These are phyloP conservation scores for Trichoderma simmonsii DNA, from an alignment of 2,329 filamentous ascomycete genomes.

Conservation along the genomic window DNA sequence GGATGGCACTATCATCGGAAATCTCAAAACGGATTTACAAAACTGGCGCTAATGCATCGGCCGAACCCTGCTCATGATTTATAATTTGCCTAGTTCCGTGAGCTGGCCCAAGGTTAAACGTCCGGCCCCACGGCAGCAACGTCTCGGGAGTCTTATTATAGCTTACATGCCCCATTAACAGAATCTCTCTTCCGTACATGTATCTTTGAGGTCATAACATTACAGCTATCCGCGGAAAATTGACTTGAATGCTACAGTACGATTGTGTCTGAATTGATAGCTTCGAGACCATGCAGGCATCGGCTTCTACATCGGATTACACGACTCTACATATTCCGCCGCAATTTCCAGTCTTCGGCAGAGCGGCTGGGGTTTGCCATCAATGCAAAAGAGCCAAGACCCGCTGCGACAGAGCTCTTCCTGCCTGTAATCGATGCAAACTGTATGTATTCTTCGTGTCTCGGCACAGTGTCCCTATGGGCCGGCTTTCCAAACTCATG, in stretches of 20 bases:
- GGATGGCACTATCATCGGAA: background rate
- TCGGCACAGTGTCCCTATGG: background rate
- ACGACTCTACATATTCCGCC: background rate
- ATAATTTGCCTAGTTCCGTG: background rate
- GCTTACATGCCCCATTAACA: background rate
- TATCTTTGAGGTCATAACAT: background rate
- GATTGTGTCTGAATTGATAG: background rate
- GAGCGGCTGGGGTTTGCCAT: constrained; percentile 12
- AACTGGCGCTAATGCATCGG: constrained; percentile 10
- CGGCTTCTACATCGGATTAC: background rate
- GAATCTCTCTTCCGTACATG: background rate
- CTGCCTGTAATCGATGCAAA: background rate
- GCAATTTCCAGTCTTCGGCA: background rate
- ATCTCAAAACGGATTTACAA: constrained; percentile 7
- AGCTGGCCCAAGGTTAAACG: background rate
- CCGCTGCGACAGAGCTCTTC: constrained; percentile 5
- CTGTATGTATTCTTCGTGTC: background rate
- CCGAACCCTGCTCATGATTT: constrained; percentile 13
- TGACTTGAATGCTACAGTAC: background rate
- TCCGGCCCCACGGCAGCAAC: background rate
- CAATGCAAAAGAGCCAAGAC: constrained; percentile 1
- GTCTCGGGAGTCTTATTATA: background rate
- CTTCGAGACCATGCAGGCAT: background rate
- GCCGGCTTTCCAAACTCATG: background rate
- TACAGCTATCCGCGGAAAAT: background rate